phyloP scores from a whole-genome alignment of 139 green algal species.

The Closterium sp. region DNA sequence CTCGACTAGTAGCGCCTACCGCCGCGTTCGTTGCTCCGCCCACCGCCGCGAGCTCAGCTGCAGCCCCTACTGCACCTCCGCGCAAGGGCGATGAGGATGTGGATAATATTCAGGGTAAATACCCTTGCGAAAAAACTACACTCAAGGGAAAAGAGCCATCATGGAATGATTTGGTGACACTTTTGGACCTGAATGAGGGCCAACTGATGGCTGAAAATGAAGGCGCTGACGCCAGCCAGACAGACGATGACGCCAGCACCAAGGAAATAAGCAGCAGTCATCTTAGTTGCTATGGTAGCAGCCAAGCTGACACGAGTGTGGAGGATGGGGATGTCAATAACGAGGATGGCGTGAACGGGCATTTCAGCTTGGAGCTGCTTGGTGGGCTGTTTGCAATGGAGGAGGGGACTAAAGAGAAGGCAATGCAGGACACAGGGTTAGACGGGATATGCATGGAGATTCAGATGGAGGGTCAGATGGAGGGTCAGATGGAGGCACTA shows the following conservation, averaged over 20 bases:
- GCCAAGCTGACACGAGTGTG: neutral
- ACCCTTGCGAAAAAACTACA: neutral
- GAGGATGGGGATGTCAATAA: neutral
- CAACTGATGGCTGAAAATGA: neutral
- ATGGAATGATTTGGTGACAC: neutral
- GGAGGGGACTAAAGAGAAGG: neutral
- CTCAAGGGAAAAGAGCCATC: neutral
- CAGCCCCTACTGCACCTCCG: neutral
- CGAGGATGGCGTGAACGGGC: neutral
- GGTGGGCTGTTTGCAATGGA: neutral
- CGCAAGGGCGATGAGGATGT: neutral
- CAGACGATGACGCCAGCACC: neutral
- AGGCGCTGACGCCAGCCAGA: neutral
- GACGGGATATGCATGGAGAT: too few species aligned
- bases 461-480: neutral
- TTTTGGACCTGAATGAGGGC: neutral
- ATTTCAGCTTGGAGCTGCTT: neutral
- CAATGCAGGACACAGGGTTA: too few species aligned
- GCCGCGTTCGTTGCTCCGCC: neutral
- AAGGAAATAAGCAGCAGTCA: too few species aligned
- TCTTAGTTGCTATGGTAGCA: neutral
- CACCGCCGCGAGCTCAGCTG: neutral
- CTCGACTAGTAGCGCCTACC: too few species aligned
- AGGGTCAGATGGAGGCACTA: neutral
- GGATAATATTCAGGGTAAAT: neutral